These are phyloP conservation scores for Chrysoporthe puriensis DNA, from an alignment of 2,329 filamentous ascomycete species.

Conservation along the genomic window DNA sequence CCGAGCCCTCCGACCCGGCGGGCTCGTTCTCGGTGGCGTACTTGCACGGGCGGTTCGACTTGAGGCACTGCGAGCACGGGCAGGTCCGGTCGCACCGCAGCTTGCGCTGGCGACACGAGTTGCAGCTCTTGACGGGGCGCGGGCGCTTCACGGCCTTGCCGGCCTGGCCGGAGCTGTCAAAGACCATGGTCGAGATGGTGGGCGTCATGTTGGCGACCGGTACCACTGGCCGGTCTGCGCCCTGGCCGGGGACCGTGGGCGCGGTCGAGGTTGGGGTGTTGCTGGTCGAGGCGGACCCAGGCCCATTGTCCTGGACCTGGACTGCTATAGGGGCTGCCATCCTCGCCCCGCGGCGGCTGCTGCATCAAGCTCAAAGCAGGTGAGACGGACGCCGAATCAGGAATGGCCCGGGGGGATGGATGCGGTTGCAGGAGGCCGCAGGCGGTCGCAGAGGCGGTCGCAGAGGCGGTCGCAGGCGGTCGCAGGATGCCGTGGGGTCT, in stretches of 20 bases:
- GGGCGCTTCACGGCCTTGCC: conserved; percentile 54
- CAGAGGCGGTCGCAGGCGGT: conserved; percentile 10
- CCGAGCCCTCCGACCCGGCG: conserved; percentile 52
- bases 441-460: conserved; percentile 4
- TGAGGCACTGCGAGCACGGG: conserved; percentile 62
- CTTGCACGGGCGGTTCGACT: conserved; percentile 57
- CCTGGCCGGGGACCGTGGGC: conserved; percentile 16
- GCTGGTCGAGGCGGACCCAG: conserved; percentile 22
- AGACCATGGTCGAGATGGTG: conserved; percentile 30
- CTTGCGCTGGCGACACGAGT: conserved; percentile 61
- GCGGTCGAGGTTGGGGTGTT: conserved; percentile 21
- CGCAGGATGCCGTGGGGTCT: conserved; percentile 7
- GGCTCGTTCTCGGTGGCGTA: conserved; percentile 55
- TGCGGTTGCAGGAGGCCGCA: neutral
- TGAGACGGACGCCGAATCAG: neutral
- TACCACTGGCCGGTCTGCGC: conserved; percentile 19
- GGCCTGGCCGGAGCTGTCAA: conserved; percentile 25
- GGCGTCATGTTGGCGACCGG: conserved; percentile 27
- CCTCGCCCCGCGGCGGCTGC: conserved; percentile 14
- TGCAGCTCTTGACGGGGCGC: conserved; percentile 59
- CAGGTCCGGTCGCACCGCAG: conserved; percentile 59
- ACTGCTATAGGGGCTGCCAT: conserved; percentile 27
- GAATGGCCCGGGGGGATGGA: no score
- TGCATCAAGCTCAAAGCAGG: conserved; percentile 17
- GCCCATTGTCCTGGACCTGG: conserved; percentile 24